Evolutionary conservation across 1,284 basidiomycete species (phyloP), one percentile per base, ranked within the genome.

Genomic region (Trichosporon sp.): DNA sequence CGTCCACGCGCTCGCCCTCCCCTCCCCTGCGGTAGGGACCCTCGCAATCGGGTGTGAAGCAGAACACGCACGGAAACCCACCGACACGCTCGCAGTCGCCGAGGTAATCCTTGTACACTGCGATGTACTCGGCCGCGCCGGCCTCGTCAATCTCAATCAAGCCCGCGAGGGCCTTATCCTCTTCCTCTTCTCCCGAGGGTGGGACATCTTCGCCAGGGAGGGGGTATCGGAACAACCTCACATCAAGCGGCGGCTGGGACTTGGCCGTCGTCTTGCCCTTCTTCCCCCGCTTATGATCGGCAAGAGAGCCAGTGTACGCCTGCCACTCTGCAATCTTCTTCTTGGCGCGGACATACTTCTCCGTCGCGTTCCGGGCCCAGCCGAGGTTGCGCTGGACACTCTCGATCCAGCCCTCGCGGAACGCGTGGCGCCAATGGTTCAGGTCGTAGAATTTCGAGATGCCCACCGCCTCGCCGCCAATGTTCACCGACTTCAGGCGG

Each of bases 41-140:
- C 66, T 84, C 83, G 67, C 81, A 84, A 68, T 84, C 83, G 6
- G 83, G 81, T 10, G 81, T 78, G 1, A 79, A 78, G 73, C 82
- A 84, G 26, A 83, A 70, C 8, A 81, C 73, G 67, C 79, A 81
- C n/a, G 76, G 79, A 32, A 63, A 63, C 4, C 31, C 59, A 10
- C 32, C 59, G 12, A n/a, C 16, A 16, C 32, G 70, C 63, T 65
- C 48, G 12, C 48, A 59, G 14, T 19, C 43, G 19, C 31, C 46
- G 14, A 69, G 48, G 37, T 54, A 54, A 8, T 73, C 43, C 66
- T 75, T 76, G 72, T 80, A 82, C n/a, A 51, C 46, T 6, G 74
- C 75, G n/a, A 84, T 74, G 68, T 77, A 79, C 10, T 74, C 75
- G 43, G 74, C 70, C 35, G 73, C 59, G 4, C 63, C 59, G 46